These are phyloP conservation scores for Triticum monococcum DNA, from an alignment of 176 grass and related monocot genomes.

Conservation along the genomic window DNA sequence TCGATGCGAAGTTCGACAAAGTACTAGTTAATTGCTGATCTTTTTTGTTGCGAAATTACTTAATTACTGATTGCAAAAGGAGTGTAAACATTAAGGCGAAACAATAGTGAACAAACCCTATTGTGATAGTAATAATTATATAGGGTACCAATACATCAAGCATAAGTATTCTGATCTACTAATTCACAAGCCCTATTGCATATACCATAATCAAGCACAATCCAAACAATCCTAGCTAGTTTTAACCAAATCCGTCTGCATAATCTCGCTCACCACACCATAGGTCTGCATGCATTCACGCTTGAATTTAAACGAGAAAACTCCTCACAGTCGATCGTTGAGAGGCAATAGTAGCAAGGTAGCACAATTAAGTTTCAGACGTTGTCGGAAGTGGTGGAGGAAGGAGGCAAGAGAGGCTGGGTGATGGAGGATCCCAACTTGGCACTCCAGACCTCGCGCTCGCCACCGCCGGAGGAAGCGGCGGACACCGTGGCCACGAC, in stretches of 20 bases:
- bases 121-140: no score
- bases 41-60: no score
- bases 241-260: not conserved
- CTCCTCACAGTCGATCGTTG: not conserved
- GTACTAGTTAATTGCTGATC: no score
- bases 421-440: slow-evolving; percentile 43
- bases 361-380: slow-evolving; percentile 40
- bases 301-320: not conserved
- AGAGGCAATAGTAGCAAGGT: not conserved
- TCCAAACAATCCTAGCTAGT: slow-evolving; percentile 14
- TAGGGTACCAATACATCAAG: not conserved
- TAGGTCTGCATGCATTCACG: not conserved
- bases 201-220: not conserved
- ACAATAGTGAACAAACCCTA: no score
- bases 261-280: not conserved
- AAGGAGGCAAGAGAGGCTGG: slow-evolving; percentile 78
- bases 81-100: no score
- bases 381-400: slow-evolving; percentile 54
- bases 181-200: not conserved
- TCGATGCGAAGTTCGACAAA: no score
- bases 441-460: not conserved
- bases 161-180: not conserved
- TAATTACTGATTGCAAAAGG: no score
- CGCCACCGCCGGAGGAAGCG: not conserved
- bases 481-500: not conserved